phyloP scores from a whole-genome alignment of 1,139 yeast genomes.

The Scheffersomyces stambukii region DNA sequence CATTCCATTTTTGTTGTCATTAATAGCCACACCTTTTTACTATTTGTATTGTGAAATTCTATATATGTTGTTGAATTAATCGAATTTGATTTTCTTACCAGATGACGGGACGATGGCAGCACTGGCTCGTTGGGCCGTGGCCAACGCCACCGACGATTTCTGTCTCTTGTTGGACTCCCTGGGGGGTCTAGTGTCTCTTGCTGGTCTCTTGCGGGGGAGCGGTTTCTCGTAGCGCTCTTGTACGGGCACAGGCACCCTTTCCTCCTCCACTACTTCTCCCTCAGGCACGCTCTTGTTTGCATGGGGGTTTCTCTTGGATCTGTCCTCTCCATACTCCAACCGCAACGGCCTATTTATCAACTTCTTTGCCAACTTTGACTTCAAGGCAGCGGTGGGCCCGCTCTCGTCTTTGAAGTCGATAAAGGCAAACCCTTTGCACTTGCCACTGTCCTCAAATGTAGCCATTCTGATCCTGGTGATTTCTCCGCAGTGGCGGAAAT shows the following conservation, averaged over 20 bases:
- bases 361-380: constrained; percentile 63
- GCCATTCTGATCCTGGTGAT: constrained; percentile 87
- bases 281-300: constrained; percentile 19
- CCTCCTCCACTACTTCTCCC: constrained; percentile 4
- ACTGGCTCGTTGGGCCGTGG: constrained; percentile 84
- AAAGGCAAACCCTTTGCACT: constrained; percentile 95
- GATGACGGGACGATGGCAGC: constrained; percentile 84
- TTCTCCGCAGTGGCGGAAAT: constrained; percentile 79
- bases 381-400: constrained; percentile 80
- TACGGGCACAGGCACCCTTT: background rate
- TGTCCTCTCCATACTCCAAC: constrained; percentile 92
- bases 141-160: constrained; percentile 84
- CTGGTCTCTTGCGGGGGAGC: no score
- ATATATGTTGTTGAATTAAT: constrained; percentile 16
- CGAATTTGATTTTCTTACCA: constrained; percentile 84
- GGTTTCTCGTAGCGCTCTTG: background rate
- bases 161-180: constrained; percentile 37
- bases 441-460: constrained; percentile 92
- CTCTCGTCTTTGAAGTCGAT: constrained; percentile 77
- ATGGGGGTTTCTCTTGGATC: constrained; percentile 65
- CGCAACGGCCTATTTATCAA: constrained; percentile 74
- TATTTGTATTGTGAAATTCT: background rate
- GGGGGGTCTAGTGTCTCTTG: no score
- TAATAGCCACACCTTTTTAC: constrained; percentile 2
- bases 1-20: constrained; percentile 1